These are phyloP conservation scores for Stagonosporopsis cucurbitacearum DNA, from an alignment of 2,329 filamentous ascomycete genomes.

Conservation along the genomic window DNA sequence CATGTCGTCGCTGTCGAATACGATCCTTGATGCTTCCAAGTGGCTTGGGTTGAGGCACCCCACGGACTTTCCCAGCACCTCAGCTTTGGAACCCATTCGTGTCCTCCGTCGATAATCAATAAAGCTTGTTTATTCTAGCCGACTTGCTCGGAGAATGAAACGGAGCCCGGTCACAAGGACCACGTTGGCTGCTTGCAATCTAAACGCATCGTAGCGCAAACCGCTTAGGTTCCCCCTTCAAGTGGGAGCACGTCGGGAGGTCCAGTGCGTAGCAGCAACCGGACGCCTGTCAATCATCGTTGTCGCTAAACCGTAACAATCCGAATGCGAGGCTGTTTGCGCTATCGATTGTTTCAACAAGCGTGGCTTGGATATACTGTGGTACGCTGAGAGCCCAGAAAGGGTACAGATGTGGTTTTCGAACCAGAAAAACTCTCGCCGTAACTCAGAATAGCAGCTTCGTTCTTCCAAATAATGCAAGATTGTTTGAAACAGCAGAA, in stretches of 20 bases:
- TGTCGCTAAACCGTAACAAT: conserved; percentile 6
- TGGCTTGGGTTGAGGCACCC: conserved; percentile 11
- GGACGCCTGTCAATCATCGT: conserved; percentile 19
- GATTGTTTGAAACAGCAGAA: conserved; percentile 4
- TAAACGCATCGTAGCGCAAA: conserved; percentile 9
- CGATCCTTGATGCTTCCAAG: conserved; percentile 15
- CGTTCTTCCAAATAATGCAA: background rate
- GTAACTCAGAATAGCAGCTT: conserved; percentile 7
- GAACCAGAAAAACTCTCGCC: background rate
- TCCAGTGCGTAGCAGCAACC: conserved; percentile 14
- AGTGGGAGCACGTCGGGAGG: conserved; percentile 10
- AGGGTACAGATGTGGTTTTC: background rate
- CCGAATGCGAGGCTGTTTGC: conserved; percentile 18
- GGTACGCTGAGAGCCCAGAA: conserved; percentile 10
- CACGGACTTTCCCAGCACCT: conserved; percentile 24
- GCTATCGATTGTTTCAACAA: conserved; percentile 21
- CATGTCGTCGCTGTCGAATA: conserved; percentile 8
- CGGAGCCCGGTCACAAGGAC: conserved; percentile 20
- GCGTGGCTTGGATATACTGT: conserved; percentile 11
- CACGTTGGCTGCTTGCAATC: conserved; percentile 14
- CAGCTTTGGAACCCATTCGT: conserved; percentile 21
- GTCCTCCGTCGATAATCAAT: conserved; percentile 31
- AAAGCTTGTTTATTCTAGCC: conserved; percentile 39
- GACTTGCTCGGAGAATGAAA: conserved; percentile 28
- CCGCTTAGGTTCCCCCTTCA: conserved; percentile 17